Base-by-base conservation (phyloP, 2,329 filamentous ascomycete species). In the Claviceps purpurea region DNA sequence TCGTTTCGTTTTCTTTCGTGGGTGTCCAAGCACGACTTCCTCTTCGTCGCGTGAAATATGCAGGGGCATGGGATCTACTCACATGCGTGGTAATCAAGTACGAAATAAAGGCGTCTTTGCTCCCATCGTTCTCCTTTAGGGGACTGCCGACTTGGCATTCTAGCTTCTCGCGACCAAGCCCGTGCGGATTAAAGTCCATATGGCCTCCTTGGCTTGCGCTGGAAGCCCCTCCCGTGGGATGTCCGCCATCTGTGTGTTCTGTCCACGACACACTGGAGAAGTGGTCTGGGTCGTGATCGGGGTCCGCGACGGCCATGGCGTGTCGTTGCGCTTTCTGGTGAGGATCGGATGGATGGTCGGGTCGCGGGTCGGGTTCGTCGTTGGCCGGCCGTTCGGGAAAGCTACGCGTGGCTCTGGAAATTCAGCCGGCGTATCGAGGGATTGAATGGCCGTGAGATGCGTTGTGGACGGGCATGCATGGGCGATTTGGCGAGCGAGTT, bases 21-120 rank as follows among this genome's bases (percentile, higher is more conserved):
- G 4, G 30, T 34, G 10, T 34, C 3, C 10, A 34, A 34, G 3
- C 3, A 34, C 10, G 30, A 4, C 10, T 4, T 34, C 1, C 10
- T 11, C 8, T 3, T 3, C 30, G 10, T 4, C 3, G 30, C 30
- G 30, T 4, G 10, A 11, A 43, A 14, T 20, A 11, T 42, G n/a
- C 3, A 10, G 2, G 0, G n/a, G 40, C 7, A 18, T 24, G 20
- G 20, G 5, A 16, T 26, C 18, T 3, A 49, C 67, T 34, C 73
- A 95, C 90, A 70, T 90, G 77, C 50, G 93, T 96, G 45, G 87
- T 93, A 58, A 98, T 87, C 49, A 94, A 76, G 67, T 98, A 98
- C 11, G 93, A 97, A 54, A 97, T 85, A 71, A 95, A 98, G 51
- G 89, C 86, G 69, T 96, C 93, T 69, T 96, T 96, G 54, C 90